Conservation (phyloP, 331 rosid species). For the Rosa hybrid region DNA sequence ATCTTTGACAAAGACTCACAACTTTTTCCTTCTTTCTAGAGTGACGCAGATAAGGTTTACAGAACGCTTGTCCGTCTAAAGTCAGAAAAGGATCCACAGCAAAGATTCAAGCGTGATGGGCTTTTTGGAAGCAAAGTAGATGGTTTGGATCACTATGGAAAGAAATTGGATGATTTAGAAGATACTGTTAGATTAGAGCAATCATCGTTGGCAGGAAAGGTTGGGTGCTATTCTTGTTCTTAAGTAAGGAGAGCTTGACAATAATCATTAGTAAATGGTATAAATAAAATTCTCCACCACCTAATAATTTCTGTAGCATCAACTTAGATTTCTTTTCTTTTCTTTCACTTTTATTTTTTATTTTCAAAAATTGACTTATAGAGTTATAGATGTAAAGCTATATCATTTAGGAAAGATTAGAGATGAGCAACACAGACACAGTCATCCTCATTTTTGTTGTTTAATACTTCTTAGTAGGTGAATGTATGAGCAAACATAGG, state of each 20-base stretch:
- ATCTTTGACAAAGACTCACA: slow-evolving; percentile 12
- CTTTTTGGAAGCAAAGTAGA: slow-evolving; percentile 56
- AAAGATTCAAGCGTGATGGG: slow-evolving; percentile 56
- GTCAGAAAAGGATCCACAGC: slow-evolving; percentile 32
- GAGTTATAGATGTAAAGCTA: neutral
- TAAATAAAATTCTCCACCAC: neutral
- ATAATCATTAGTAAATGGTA: neutral
- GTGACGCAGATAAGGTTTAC: slow-evolving; percentile 62
- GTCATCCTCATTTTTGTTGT: neutral
- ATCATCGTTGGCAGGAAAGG: slow-evolving; percentile 60
- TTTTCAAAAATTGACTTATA: neutral
- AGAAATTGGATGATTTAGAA: slow-evolving; percentile 61
- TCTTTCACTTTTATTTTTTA: neutral
- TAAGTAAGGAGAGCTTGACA: neutral
- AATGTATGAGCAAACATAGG: neutral
- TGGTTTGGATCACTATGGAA: slow-evolving; percentile 52
- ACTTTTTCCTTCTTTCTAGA: slow-evolving; percentile 38
- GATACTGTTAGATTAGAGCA: slow-evolving; percentile 68
- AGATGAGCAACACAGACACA: neutral
- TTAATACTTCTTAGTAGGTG: neutral
- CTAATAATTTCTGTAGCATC: neutral
- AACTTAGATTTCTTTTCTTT: neutral
- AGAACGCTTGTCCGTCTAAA: slow-evolving; percentile 49
- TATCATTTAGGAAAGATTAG: neutral
- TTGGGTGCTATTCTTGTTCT: slow-evolving; percentile 11